phyloP scores from a whole-genome alignment of 768 basidiomycete genomes.

The Podaxis sp. region DNA sequence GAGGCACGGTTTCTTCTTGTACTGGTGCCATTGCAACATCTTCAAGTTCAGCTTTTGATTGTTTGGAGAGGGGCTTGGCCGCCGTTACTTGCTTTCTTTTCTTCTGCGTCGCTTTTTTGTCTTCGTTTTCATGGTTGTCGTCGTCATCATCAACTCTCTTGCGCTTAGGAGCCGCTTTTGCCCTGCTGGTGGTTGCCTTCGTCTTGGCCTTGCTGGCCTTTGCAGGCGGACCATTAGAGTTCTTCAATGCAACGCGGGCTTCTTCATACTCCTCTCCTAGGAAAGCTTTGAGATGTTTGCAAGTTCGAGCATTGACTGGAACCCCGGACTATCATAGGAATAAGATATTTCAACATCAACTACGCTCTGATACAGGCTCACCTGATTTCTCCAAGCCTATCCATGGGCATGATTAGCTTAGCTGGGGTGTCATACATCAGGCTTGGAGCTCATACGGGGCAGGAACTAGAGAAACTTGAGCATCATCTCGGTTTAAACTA shows the following conservation, averaged over 20 bases:
- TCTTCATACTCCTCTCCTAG: slow-evolving; percentile 47
- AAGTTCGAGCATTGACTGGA: slow-evolving; percentile 46
- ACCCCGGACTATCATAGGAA: slow-evolving; percentile 24
- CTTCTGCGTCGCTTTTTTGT: slow-evolving; percentile 7
- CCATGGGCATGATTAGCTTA: neutral
- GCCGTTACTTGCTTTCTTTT: neutral
- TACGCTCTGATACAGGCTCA: neutral
- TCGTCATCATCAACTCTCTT: slow-evolving; percentile 4
- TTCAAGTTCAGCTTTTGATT: neutral
- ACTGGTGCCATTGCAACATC: neutral
- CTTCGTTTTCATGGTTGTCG: slow-evolving; percentile 1
- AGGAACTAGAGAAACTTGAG: slow-evolving; percentile 21
- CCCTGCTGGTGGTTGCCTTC: slow-evolving; percentile 6
- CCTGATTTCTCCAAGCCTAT: slow-evolving; percentile 30
- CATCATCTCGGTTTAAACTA: neutral
- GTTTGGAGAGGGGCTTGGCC: neutral
- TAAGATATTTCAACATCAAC: neutral
- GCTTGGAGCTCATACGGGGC: slow-evolving; percentile 21
- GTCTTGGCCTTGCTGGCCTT: neutral
- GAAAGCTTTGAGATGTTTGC: slow-evolving; percentile 44
- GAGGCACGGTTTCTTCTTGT: neutral
- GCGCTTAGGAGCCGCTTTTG: slow-evolving; percentile 6
- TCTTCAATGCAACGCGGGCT: slow-evolving; percentile 42
- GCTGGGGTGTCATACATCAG: neutral
- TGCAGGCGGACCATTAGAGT: slow-evolving; percentile 31